A percentile compares a stretch with the other conserved stretches of the same genome.
These are phyloP conservation scores for Gardenia jasminoides DNA, from an alignment of 257 asterid species.

Conservation along the genomic window DNA sequence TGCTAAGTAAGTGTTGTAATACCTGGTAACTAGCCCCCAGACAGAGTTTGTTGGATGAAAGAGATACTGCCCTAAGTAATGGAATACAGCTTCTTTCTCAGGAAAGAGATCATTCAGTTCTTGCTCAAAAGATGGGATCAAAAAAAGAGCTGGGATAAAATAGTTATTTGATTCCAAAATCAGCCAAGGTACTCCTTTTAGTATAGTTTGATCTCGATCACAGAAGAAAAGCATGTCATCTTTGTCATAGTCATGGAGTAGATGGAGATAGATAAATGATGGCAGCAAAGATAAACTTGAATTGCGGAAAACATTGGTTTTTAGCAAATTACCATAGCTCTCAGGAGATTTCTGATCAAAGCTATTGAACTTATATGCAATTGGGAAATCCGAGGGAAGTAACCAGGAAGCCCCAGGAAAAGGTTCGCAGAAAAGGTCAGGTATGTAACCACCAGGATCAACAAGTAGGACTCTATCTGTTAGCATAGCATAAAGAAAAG, in stretches of 20 bases:
- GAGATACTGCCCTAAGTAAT: slow-evolving; percentile 64
- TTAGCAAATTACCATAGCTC: slow-evolving; percentile 59
- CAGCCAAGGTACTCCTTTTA: slow-evolving; percentile 56
- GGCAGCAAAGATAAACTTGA: slow-evolving; percentile 19
- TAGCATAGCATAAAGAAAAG: slow-evolving; percentile 85
- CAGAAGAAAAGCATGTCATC: slow-evolving; percentile 69
- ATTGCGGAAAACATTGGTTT: slow-evolving; percentile 31
- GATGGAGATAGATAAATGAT: slow-evolving; percentile 56
- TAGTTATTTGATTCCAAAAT: slow-evolving; percentile 59
- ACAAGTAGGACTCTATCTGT: slow-evolving; percentile 77
- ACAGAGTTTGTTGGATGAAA: slow-evolving; percentile 75
- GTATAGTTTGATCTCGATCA: slow-evolving; percentile 47
- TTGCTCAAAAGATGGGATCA: slow-evolving; percentile 54
- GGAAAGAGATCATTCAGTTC: slow-evolving; percentile 65
- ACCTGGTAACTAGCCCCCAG: slow-evolving; percentile 68
- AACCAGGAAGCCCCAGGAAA: slow-evolving; percentile 68
- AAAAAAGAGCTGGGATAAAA: slow-evolving; percentile 67
- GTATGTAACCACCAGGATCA: slow-evolving; percentile 52
- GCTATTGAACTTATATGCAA: slow-evolving; percentile 21
- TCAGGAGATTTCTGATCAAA: slow-evolving; percentile 46
- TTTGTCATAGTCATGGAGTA: slow-evolving; percentile 59
- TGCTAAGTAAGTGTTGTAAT: slow-evolving; percentile 55
- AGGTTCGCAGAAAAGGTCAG: slow-evolving; percentile 84
- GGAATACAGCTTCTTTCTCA: slow-evolving; percentile 64
- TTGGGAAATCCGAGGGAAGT: slow-evolving; percentile 67